Conservation (phyloP, 495 filamentous ascomycete genomes). For the Apodospora peruviana region DNA sequence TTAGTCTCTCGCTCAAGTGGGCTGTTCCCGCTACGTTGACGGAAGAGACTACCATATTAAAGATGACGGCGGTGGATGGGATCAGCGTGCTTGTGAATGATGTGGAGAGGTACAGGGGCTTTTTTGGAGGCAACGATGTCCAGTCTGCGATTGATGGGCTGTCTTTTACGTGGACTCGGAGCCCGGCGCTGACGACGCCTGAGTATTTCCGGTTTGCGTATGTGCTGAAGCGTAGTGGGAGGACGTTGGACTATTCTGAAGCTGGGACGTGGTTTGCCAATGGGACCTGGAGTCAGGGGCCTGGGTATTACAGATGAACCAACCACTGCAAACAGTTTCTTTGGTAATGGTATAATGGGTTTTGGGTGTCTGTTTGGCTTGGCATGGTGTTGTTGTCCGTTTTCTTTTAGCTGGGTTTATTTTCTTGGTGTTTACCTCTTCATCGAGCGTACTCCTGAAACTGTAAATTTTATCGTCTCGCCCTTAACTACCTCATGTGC, state of each 20-base stretch:
- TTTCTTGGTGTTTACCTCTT: no score
- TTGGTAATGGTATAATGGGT: not conserved
- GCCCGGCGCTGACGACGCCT: not conserved
- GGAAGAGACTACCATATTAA: not conserved
- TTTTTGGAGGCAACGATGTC: constrained; percentile 4
- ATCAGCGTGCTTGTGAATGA: constrained; percentile 25
- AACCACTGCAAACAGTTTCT: not conserved
- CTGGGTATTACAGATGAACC: constrained; percentile 12
- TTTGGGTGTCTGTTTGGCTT: not conserved
- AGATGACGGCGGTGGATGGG: constrained; percentile 5
- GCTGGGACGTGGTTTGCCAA: constrained; percentile 24
- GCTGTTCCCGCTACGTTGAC: constrained; percentile 26
- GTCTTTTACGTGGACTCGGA: constrained; percentile 16
- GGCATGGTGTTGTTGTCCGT: no score
- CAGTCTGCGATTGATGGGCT: constrained; percentile 12
- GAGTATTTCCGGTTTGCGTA: constrained; percentile 25
- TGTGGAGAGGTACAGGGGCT: constrained; percentile 22
- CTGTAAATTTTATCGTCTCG: no score
- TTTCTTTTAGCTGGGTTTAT: no score
- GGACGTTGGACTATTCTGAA: constrained; percentile 16
- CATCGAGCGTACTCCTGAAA: no score
- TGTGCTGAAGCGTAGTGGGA: not conserved
- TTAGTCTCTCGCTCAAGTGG: constrained; percentile 47
- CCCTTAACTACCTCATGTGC: no score
- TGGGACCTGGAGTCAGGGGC: constrained; percentile 19